Percentiles rank a stretch among this genome's conserved stretches.
phyloP scores from a whole-genome alignment of 1,139 yeast species.

The Suhomyces ambrosiae region DNA sequence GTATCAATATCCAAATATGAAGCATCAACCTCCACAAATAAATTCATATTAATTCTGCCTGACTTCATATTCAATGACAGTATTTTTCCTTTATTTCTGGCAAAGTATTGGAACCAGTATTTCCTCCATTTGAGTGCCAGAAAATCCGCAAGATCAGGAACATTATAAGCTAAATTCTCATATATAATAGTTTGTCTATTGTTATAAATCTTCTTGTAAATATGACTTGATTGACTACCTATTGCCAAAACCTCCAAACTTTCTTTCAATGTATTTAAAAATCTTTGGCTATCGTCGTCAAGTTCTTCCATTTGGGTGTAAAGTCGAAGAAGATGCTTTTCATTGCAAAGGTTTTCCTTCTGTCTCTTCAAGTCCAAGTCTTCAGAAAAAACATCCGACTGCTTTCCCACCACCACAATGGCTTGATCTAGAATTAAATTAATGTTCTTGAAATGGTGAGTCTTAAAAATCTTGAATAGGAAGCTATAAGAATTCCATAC shows the following conservation, averaged over 20 bases:
- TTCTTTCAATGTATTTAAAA: not conserved
- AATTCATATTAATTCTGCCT: conserved; percentile 1
- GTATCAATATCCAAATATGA: not conserved
- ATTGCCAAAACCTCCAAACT: not conserved
- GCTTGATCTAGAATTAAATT: conserved; percentile 13
- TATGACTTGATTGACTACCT: not conserved
- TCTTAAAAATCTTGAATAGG: conserved; percentile 16
- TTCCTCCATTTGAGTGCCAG: conserved; percentile 14
- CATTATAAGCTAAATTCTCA: conserved; percentile 2
- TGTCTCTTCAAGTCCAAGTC: conserved; percentile 7
- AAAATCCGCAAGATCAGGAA: conserved; percentile 5
- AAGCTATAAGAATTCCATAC: conserved; percentile 14
- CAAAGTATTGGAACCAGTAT: conserved; percentile 13
- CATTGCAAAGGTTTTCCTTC: conserved; percentile 3
- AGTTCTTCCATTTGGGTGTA: conserved; percentile 3
- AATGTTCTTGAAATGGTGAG: conserved; percentile 14
- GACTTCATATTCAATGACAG: conserved; percentile 2
- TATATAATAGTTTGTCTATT: conserved; percentile 6
- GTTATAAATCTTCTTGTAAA: conserved; percentile 1
- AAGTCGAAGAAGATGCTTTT: conserved; percentile 3
- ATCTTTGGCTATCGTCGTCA: conserved; percentile 3
- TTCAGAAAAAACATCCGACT: conserved; percentile 7
- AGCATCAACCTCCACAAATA: not conserved
- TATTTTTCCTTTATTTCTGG: not conserved
- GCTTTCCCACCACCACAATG: conserved; percentile 9